A percentile compares a stretch with the other conserved stretches of the same genome.
phyloP scores from a whole-genome alignment of 306 rosid genomes.

The Gastrolobium bilobum region DNA sequence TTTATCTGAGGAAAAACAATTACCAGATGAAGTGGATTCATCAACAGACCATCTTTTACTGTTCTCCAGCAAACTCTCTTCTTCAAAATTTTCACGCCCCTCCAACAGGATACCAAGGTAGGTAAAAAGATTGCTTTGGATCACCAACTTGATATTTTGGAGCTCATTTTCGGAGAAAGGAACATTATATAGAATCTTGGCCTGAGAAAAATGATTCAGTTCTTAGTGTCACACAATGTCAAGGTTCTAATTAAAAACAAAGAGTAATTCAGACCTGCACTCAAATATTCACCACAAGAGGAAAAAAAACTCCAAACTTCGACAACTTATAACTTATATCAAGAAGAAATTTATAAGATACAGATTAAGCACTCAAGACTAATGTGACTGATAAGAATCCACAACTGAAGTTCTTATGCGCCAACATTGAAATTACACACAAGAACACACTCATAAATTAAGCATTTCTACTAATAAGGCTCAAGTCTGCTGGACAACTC shows the following conservation, averaged over 20 bases:
- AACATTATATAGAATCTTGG: slow-evolving; percentile 67
- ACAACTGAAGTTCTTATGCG: slow-evolving; percentile 6
- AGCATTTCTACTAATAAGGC: not conserved
- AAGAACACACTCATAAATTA: not conserved
- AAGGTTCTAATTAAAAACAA: slow-evolving; percentile 23
- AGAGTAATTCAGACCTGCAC: slow-evolving; percentile 11
- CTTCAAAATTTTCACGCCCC: slow-evolving; percentile 76
- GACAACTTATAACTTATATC: not conserved
- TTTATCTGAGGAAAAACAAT: slow-evolving; percentile 1
- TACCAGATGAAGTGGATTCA: slow-evolving; percentile 72
- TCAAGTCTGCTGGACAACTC: not conserved
- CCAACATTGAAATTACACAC: slow-evolving; percentile 7
- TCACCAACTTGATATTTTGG: slow-evolving; percentile 69
- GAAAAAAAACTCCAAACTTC: slow-evolving; percentile 22
- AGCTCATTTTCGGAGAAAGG: slow-evolving; percentile 83
- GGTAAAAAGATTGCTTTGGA: slow-evolving; percentile 73
- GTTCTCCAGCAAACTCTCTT: slow-evolving; percentile 64
- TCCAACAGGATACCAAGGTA: slow-evolving; percentile 78
- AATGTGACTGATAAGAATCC: slow-evolving; percentile 7
- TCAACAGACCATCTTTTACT: slow-evolving; percentile 48
- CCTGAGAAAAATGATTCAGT: slow-evolving; percentile 59
- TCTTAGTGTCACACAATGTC: slow-evolving; percentile 39
- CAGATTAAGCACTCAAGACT: slow-evolving; percentile 33
- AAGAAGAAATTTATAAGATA: not conserved
- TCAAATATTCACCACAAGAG: slow-evolving; percentile 10